Conservation (phyloP, 2,329 filamentous ascomycete genomes). For the Anthostomella pinea region DNA sequence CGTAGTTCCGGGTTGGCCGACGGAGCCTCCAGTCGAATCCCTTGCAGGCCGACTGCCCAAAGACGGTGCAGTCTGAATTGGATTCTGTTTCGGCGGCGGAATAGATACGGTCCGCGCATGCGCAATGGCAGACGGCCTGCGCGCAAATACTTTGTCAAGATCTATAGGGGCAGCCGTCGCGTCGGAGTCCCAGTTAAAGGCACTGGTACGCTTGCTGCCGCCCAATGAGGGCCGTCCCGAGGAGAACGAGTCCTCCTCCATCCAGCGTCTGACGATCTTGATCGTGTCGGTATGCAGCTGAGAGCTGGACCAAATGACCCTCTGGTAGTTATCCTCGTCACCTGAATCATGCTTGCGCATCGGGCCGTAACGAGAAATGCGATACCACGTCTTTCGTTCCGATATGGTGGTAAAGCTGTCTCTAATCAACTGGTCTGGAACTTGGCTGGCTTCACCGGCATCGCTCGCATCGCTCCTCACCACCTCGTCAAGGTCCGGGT, state of each 20-base stretch:
- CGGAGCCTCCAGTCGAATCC: slow-evolving; percentile 19
- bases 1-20: slow-evolving; percentile 5
- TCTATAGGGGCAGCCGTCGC: slow-evolving; percentile 48
- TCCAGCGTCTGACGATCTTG: slow-evolving; percentile 61
- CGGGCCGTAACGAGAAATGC: slow-evolving; percentile 59
- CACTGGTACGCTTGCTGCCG: slow-evolving; percentile 42
- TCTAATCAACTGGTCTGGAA: slow-evolving; percentile 46
- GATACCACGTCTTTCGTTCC: slow-evolving; percentile 64
- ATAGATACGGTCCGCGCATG: slow-evolving; percentile 27
- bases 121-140: slow-evolving; percentile 27
- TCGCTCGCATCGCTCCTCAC: slow-evolving; percentile 4
- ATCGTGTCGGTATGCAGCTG: slow-evolving; percentile 51
- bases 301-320: slow-evolving; percentile 57
- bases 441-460: slow-evolving; percentile 21
- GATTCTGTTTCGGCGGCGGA: slow-evolving; percentile 13
- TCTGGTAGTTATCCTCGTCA: slow-evolving; percentile 58
- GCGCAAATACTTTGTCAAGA: slow-evolving; percentile 44
- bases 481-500: slow-evolving; percentile 25
- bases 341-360: slow-evolving; percentile 54
- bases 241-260: slow-evolving; percentile 62
- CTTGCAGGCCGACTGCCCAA: slow-evolving; percentile 9
- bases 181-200: slow-evolving; percentile 64
- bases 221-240: slow-evolving; percentile 48
- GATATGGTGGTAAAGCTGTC: slow-evolving; percentile 54
- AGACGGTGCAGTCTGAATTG: neutral